Evolutionary conservation across 768 basidiomycete genomes (phyloP).

Genomic region (Russula brevipes): DNA sequence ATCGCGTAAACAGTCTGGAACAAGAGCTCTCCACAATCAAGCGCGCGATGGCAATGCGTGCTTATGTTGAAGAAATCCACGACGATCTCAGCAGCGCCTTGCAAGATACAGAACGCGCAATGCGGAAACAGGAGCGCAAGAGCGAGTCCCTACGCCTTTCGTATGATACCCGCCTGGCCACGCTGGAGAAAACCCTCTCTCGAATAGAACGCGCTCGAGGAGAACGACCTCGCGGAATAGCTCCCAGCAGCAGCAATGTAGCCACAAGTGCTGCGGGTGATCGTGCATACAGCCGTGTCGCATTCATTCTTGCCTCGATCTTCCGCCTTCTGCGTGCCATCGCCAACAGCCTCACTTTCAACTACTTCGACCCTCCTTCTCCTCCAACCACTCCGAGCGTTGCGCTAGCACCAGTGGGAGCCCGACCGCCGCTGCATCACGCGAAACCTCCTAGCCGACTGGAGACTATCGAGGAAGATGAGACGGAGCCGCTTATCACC

Average conservation of each 20-base stretch:
- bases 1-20: constrained; percentile 47
- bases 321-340: constrained; percentile 11
- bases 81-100: constrained; percentile 57
- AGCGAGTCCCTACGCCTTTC: constrained; percentile 34
- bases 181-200: constrained; percentile 36
- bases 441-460: constrained; percentile 31
- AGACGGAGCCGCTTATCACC: constrained; percentile 9
- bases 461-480: constrained; percentile 38
- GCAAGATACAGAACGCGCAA: constrained; percentile 45
- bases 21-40: constrained; percentile 40
- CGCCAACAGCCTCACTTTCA: constrained; percentile 17
- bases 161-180: constrained; percentile 34
- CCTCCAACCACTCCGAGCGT: constrained; percentile 24
- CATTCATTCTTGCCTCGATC: neutral
- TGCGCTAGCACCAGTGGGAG: constrained; percentile 18
- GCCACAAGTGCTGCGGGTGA: neutral
- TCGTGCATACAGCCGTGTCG: constrained; percentile 2
- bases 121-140: constrained; percentile 51
- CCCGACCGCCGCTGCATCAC: constrained; percentile 28
- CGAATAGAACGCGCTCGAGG: constrained; percentile 30
- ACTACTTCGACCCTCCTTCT: constrained; percentile 18
- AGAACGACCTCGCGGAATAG: constrained; percentile 26
- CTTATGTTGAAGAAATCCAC: constrained; percentile 49
- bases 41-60: constrained; percentile 34
- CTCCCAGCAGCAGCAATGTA: neutral